Conservation (phyloP, 1,139 yeast species). For the Taphrina pruni region DNA sequence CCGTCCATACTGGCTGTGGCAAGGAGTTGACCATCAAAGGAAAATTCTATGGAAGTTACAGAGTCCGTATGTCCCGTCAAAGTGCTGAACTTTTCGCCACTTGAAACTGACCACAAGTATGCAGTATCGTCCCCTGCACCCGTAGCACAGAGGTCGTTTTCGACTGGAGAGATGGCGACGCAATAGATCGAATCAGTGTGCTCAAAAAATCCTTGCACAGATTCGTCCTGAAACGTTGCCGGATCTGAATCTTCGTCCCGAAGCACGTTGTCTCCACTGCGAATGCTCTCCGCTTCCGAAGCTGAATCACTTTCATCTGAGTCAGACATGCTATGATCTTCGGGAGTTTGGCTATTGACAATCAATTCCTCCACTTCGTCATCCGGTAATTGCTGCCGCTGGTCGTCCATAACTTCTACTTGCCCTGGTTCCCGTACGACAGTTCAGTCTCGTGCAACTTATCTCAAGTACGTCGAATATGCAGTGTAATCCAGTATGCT, state of each 20-base stretch:
- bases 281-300: neutral
- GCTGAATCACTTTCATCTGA: conserved; percentile 6
- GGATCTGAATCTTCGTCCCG: neutral
- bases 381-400: conserved; percentile 6
- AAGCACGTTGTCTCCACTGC: neutral
- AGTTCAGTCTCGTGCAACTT: too few relatives aligned
- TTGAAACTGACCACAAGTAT: conserved; percentile 68
- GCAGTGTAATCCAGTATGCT: too few relatives aligned
- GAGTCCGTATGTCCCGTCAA: conserved; percentile 74
- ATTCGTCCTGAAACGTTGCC: conserved; percentile 72
- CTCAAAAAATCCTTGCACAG: conserved; percentile 84
- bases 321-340: conserved; percentile 35
- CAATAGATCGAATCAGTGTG: conserved; percentile 85
- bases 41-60: conserved; percentile 81
- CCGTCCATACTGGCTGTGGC: conserved; percentile 97
- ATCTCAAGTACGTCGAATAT: too few relatives aligned
- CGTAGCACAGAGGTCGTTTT: conserved; percentile 84
- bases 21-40: conserved; percentile 76
- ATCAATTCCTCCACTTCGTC: conserved; percentile 40
- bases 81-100: conserved; percentile 44
- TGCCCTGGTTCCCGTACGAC: neutral
- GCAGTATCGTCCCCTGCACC: conserved; percentile 86
- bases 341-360: neutral
- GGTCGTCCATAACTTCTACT: neutral
- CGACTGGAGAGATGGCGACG: conserved; percentile 75